Evolutionary conservation across 208 protist species (phyloP).

Genomic region (Crithidia expoeki): DNA sequence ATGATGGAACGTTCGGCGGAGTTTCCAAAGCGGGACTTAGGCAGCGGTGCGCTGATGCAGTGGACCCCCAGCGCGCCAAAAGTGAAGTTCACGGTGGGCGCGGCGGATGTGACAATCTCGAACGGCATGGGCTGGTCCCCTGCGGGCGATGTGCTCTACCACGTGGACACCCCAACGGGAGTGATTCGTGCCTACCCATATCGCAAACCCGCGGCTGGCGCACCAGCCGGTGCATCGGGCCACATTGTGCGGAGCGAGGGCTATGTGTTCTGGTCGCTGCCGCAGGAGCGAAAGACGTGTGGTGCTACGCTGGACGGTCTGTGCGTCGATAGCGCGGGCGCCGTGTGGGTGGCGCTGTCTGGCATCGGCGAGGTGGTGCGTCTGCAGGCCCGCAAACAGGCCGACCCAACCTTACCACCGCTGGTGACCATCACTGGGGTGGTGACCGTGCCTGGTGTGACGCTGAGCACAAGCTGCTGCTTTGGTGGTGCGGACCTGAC

Average conservation of each 20-base stretch:
- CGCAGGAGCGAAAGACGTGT: background rate
- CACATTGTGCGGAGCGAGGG: background rate
- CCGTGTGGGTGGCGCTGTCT: slow-evolving; percentile 30
- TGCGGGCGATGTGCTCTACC: slow-evolving; percentile 25
- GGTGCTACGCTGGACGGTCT: slow-evolving; percentile 33
- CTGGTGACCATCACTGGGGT: slow-evolving; percentile 22
- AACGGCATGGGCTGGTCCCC: slow-evolving; percentile 37
- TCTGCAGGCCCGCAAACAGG: slow-evolving; percentile 18
- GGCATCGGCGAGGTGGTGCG: slow-evolving; percentile 36
- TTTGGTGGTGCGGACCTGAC: slow-evolving; percentile 32
- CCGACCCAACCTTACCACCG: background rate
- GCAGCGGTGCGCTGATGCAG: slow-evolving; percentile 23
- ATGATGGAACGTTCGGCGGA: slow-evolving; percentile 31
- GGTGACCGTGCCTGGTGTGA: slow-evolving; percentile 20
- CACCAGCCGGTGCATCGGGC: background rate
- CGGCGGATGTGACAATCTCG: slow-evolving; percentile 26
- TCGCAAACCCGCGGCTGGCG: background rate
- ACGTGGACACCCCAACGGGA: slow-evolving; percentile 22
- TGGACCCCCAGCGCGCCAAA: slow-evolving; percentile 10
- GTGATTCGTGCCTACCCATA: slow-evolving; percentile 31
- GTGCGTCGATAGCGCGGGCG: slow-evolving; percentile 28
- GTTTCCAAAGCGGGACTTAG: slow-evolving; percentile 18
- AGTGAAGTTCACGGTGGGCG: slow-evolving; percentile 13
- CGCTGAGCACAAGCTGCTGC: slow-evolving; percentile 37
- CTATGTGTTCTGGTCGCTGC: slow-evolving; percentile 29